phyloP scores from a whole-genome alignment of 2,329 filamentous ascomycete species.

The Huntiella savannae region DNA sequence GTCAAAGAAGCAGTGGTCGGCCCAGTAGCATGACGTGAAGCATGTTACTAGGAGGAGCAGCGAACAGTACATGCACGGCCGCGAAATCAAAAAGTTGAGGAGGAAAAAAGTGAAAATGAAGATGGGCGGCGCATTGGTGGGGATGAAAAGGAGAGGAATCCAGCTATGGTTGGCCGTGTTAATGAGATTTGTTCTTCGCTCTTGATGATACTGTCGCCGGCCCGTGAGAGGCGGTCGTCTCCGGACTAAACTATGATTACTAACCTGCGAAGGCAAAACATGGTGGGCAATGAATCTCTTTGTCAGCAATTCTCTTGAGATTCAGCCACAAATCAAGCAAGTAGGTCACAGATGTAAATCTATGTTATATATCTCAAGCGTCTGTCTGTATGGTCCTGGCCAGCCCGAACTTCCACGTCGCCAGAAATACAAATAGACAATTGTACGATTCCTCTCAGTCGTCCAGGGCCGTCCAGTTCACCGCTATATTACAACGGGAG shows the following conservation, averaged over 20 bases:
- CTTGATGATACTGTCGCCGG: too few relatives aligned
- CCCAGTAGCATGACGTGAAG: conserved; percentile 78
- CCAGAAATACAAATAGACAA: too few relatives aligned
- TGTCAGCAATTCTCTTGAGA: too few relatives aligned
- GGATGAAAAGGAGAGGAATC: conserved; percentile 75
- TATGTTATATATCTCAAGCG: too few relatives aligned
- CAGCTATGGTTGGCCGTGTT: conserved; percentile 32
- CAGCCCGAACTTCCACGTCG: too few relatives aligned
- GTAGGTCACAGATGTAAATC: too few relatives aligned
- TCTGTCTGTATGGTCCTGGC: too few relatives aligned
- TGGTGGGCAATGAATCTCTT: conserved; percentile 16
- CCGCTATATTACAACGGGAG: too few relatives aligned
- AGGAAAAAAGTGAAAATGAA: conserved; percentile 81
- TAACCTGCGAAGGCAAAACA: conserved; percentile 46
- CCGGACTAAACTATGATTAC: neutral
- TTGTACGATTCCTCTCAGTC: too few relatives aligned
- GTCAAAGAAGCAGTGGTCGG: conserved; percentile 82
- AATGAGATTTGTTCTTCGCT: neutral
- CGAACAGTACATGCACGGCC: conserved; percentile 95
- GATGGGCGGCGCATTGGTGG: conserved; percentile 65
- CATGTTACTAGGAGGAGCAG: conserved; percentile 89
- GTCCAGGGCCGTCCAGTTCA: too few relatives aligned
- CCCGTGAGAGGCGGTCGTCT: too few relatives aligned
- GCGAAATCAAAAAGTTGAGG: conserved; percentile 88
- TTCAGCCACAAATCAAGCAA: too few relatives aligned